phyloP scores from a whole-genome alignment of 225 moss, liverwort and hornwort species.

The Sphagnum contortum region DNA sequence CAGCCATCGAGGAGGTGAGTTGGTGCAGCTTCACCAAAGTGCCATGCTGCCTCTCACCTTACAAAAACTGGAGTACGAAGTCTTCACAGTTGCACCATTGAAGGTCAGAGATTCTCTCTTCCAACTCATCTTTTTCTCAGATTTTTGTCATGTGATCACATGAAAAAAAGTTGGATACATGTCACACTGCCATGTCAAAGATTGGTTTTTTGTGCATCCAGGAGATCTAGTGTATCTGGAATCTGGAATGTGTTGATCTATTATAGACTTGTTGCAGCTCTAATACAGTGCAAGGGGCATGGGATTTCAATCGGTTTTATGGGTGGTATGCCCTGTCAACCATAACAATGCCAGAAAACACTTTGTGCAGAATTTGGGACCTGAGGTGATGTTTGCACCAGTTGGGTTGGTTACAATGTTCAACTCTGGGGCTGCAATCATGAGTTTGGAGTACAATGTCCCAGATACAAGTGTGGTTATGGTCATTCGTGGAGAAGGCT shows the following conservation, averaged over 20 bases:
- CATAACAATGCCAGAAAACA: too few relatives aligned
- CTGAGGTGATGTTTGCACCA: slow-evolving; percentile 55
- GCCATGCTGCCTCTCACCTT: slow-evolving; percentile 51
- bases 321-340: too few relatives aligned
- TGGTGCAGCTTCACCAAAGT: slow-evolving; percentile 37
- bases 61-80: slow-evolving; percentile 67
- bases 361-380: slow-evolving; percentile 47
- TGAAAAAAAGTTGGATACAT: too few relatives aligned
- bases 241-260: background rate
- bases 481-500: slow-evolving; percentile 60
- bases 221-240: background rate
- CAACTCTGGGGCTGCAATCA: slow-evolving; percentile 78
- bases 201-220: too few relatives aligned
- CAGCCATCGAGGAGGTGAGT: slow-evolving; percentile 53
- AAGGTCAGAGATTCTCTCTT: slow-evolving; percentile 35
- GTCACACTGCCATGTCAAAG: background rate
- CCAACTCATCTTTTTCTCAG: background rate
- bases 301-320: background rate
- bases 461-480: slow-evolving; percentile 41
- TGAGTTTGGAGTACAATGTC: slow-evolving; percentile 38
- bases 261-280: background rate
- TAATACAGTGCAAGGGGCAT: background rate
- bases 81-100: slow-evolving; percentile 70
- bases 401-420: slow-evolving; percentile 85
- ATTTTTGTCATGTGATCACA: background rate